Evolutionary conservation across 139 green algal genomes (phyloP).

Genomic region (Coelastrella sp.): DNA sequence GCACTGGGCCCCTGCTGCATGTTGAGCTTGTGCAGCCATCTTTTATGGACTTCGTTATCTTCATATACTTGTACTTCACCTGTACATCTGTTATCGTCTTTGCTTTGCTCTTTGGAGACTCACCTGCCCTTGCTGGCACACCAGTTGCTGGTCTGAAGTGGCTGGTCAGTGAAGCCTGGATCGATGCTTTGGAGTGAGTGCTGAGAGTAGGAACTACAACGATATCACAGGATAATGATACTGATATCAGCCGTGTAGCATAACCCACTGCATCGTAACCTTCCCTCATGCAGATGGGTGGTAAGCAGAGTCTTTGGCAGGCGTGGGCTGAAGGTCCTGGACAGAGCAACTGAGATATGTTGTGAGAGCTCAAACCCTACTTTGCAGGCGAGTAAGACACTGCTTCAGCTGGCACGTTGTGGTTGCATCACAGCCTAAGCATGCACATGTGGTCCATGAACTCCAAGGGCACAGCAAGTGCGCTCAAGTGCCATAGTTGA

Average conservation of each 20-base stretch:
- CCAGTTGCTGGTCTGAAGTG: constrained; percentile 62
- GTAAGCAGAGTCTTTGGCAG: constrained; percentile 34
- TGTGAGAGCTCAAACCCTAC: constrained; percentile 61
- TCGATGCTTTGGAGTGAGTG: constrained; percentile 52
- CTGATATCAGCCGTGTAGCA: no score
- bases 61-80: constrained; percentile 52
- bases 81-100: constrained; percentile 53
- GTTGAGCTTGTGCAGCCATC: no score
- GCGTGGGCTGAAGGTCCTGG: background rate
- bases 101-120: constrained; percentile 68
- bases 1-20: no score
- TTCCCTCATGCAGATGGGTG: constrained; percentile 27
- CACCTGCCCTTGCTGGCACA: constrained; percentile 47
- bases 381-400: constrained; percentile 51
- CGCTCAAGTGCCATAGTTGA: background rate
- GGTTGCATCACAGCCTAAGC: no score
- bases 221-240: no score
- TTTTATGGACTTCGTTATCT: constrained; percentile 54
- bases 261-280: no score
- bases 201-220: no score
- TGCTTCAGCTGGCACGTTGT: background rate
- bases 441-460: no score
- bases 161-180: constrained; percentile 55
- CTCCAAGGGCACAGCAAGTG: background rate
- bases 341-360: constrained; percentile 37